Conservation (phyloP, 495 filamentous ascomycete genomes). For the Sporormia fimetaria region DNA sequence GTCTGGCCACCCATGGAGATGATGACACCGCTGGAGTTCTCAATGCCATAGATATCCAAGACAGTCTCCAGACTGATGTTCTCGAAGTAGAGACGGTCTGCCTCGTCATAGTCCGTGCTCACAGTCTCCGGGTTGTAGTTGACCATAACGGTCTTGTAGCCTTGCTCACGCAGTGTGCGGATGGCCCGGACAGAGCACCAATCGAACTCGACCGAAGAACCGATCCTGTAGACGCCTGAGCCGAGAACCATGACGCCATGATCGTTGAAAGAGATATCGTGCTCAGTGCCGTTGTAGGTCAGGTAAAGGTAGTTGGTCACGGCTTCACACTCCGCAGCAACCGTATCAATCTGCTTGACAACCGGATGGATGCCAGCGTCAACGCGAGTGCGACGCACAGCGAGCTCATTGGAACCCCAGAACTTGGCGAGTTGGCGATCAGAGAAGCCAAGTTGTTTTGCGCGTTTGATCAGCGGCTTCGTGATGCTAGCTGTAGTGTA, state of each 20-base stretch:
- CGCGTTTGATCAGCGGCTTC: slow-evolving; percentile 53
- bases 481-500: slow-evolving; percentile 62
- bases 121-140: slow-evolving; percentile 91
- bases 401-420: slow-evolving; percentile 83
- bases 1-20: slow-evolving; percentile 98
- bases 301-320: slow-evolving; percentile 95
- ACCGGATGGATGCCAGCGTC: slow-evolving; percentile 77
- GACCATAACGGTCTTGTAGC: slow-evolving; percentile 95
- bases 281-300: slow-evolving; percentile 84
- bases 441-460: slow-evolving; percentile 88
- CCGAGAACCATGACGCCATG: slow-evolving; percentile 92
- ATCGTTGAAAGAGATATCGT: slow-evolving; percentile 76
- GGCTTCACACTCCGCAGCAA: slow-evolving; percentile 91
- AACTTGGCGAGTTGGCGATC: slow-evolving; percentile 91
- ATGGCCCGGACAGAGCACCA: slow-evolving; percentile 98
- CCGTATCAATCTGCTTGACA: slow-evolving; percentile 97
- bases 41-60: slow-evolving; percentile 88
- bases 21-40: slow-evolving; percentile 79
- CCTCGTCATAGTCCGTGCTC: slow-evolving; percentile 91
- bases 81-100: slow-evolving; percentile 91
- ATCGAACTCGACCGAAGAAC: slow-evolving; percentile 95
- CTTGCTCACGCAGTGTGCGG: slow-evolving; percentile 76
- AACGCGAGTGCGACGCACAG: slow-evolving; percentile 66
- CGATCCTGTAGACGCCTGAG: slow-evolving; percentile 95
- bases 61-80: slow-evolving; percentile 93